phyloP scores from a whole-genome alignment of 129 eudicot genomes.

The Arctium minus region DNA sequence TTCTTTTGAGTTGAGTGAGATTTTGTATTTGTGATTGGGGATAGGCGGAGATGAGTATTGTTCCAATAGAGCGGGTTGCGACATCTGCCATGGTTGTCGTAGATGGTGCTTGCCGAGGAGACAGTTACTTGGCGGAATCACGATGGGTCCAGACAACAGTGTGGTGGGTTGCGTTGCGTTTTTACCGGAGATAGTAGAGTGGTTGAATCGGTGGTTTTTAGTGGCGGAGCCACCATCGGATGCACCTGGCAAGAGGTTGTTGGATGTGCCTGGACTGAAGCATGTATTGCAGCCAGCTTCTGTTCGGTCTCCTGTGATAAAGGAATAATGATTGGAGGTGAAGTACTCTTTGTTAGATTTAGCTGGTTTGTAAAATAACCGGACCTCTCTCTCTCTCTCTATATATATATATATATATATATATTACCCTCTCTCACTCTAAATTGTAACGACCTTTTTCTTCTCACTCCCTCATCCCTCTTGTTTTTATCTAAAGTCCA shows the following conservation, averaged over 20 bases:
- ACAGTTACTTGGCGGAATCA: constrained; percentile 19
- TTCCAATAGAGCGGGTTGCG: constrained; percentile 26
- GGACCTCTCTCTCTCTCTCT: too few relatives aligned
- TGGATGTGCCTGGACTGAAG: constrained; percentile 24
- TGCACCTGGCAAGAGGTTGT: constrained; percentile 25
- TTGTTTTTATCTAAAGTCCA: too few relatives aligned
- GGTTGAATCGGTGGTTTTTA: constrained; percentile 21
- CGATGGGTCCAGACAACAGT: constrained; percentile 23
- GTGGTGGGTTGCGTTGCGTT: constrained; percentile 16
- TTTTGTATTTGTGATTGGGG: background rate
- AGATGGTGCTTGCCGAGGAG: constrained; percentile 29
- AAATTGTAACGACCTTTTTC: too few relatives aligned
- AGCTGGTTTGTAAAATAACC: too few relatives aligned
- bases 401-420: too few relatives aligned
- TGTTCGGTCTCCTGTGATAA: constrained; percentile 12
- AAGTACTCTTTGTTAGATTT: too few relatives aligned
- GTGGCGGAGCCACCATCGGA: constrained; percentile 12
- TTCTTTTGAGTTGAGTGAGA: background rate
- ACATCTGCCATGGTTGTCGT: constrained; percentile 17
- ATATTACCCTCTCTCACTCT: too few relatives aligned
- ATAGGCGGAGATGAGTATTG: constrained; percentile 26
- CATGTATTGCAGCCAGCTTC: constrained; percentile 21
- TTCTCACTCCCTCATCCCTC: too few relatives aligned
- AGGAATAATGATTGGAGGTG: constrained; percentile 2
- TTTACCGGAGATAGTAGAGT: constrained; percentile 30